Evolutionary conservation across 768 basidiomycete species (phyloP), one percentile per base, ranked within the genome.

Genomic region (Russula sp.): DNA sequence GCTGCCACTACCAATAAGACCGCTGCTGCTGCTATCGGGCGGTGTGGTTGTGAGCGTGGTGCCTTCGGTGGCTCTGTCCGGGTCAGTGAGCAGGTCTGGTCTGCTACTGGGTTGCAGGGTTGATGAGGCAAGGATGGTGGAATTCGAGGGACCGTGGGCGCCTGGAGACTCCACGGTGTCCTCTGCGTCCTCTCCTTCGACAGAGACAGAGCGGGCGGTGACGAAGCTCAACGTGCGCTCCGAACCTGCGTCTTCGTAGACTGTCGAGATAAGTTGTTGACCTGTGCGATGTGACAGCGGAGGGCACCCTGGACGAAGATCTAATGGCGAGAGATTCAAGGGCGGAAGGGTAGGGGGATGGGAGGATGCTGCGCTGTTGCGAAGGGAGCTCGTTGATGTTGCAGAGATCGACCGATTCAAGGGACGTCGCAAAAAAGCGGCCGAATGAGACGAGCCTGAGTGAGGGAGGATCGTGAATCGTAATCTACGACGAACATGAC

Each of bases 321-420:
- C 53, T 62, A 55, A 14, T 46, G 65, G 55, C 29, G 65, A 42
- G 43, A 66, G 14, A 5, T 41, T 64, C 36, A 87, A 72, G 5
- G 84, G 81, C 4, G 84, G 82, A 43, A 88, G 82, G 20, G 72
- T 73, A 0, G 84, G 83, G 4, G 73, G 76, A 22, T 70, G 79
- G 14, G 67, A 67, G 14, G 76, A 71, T 59, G 85, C 80, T 1
- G 82, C 85, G 47, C 78, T 78, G 16, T 83, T 83, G 32, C 53
- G 59, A 22, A 62, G 66, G 22, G 66, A 67, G 55, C 64, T 67
- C 35, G 60, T 62, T 38, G 86, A 88, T 1, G 79, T 81, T 60
- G 86, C 78, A 29, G 85, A 86, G 46, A 80, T 75, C 6, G 87
- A 84, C 38, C 87, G 77, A 68, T 87, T 88, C 59, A 88, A 72